These are phyloP conservation scores for Carex cristatella DNA, from an alignment of 176 grass and related monocot species.

Conservation along the genomic window DNA sequence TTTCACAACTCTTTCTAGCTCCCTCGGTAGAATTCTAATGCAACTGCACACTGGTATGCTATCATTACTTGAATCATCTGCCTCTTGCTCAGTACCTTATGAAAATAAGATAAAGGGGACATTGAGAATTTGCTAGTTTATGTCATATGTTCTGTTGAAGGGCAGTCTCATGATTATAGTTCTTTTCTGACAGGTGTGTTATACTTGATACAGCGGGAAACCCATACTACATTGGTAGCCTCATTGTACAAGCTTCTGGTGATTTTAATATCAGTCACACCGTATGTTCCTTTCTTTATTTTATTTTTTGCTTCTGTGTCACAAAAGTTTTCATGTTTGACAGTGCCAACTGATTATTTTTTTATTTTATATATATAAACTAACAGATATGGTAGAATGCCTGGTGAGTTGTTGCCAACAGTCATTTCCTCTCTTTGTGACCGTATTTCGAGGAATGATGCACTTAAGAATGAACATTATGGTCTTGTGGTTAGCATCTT, in stretches of 20 bases:
- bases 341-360: background rate
- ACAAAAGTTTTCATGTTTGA: conserved; percentile 21
- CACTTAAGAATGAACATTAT: conserved; percentile 60
- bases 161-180: background rate
- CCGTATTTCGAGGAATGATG: conserved; percentile 32
- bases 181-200: conserved; percentile 57
- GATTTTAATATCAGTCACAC: conserved; percentile 82
- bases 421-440: conserved; percentile 49
- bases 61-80: conserved; percentile 13
- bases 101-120: background rate
- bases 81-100: background rate
- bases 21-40: conserved; percentile 87
- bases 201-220: conserved; percentile 78
- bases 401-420: conserved; percentile 64
- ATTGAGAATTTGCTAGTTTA: background rate
- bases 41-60: conserved; percentile 82
- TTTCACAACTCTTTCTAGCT: conserved; percentile 85
- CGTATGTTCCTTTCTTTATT: conserved; percentile 45
- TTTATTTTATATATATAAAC: conserved; percentile 16
- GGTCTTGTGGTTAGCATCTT: conserved; percentile 59
- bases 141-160: background rate
- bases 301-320: conserved; percentile 9
- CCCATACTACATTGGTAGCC: conserved; percentile 45
- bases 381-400: conserved; percentile 82
- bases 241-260: conserved; percentile 69